A percentile compares a stretch with the other conserved stretches of the same genome.
Evolutionary conservation across 169 alveolate genomes (phyloP).

Genomic region (Plasmodium vivax): DNA sequence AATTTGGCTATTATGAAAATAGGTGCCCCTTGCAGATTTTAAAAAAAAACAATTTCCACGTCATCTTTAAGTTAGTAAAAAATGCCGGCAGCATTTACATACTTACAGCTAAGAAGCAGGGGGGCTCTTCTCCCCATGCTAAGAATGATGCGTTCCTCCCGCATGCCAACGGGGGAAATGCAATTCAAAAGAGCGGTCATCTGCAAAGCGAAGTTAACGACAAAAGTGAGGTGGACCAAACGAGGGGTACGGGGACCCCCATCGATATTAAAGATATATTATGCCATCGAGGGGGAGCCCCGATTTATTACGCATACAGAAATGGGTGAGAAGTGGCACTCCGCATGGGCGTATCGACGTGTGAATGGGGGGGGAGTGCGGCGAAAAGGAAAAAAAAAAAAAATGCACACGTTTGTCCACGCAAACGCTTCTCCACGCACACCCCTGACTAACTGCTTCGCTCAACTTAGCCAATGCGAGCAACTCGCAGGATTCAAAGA

Average conservation of each 20-base stretch:
- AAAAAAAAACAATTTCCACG: slow-evolving; percentile 50
- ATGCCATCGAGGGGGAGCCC: background rate
- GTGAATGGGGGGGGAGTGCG: background rate
- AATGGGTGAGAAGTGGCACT: background rate
- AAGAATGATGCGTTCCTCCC: background rate
- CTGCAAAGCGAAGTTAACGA: background rate
- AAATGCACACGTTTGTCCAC: background rate
- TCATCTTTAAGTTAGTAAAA: slow-evolving; percentile 59
- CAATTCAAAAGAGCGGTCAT: background rate
- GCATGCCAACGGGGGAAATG: background rate
- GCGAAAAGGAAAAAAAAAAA: slow-evolving; percentile 18
- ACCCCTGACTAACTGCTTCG: background rate
- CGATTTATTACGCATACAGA: slow-evolving; percentile 14
- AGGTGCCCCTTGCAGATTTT: slow-evolving; percentile 78
- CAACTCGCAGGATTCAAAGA: background rate
- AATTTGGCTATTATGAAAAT: slow-evolving; percentile 84
- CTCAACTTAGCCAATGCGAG: background rate
- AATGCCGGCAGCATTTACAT: slow-evolving; percentile 71
- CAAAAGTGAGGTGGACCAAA: slow-evolving; percentile 6
- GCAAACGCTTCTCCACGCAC: background rate
- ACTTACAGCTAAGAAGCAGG: slow-evolving; percentile 63
- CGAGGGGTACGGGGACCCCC: background rate
- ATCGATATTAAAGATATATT: slow-evolving; percentile 32
- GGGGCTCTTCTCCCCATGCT: background rate
- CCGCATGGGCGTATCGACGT: background rate